Percentiles rank a stretch among this genome's conserved stretches.
phyloP scores from a whole-genome alignment of 768 basidiomycete species.

The Sporobolomyces pararoseus region DNA sequence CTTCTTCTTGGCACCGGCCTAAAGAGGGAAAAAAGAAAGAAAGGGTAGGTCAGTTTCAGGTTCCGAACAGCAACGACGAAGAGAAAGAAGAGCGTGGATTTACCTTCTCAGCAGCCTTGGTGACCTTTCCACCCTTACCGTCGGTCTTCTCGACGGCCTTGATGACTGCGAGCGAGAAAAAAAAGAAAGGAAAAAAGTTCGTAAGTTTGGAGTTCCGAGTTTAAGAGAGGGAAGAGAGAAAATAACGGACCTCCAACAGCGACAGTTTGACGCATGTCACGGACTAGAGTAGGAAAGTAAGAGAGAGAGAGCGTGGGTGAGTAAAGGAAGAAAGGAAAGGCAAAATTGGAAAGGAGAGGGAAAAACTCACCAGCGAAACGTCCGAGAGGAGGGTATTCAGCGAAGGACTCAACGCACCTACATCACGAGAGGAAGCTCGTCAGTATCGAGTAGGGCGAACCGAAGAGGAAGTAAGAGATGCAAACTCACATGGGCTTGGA shows the following conservation, averaged over 20 bases:
- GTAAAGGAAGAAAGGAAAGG: too few species aligned
- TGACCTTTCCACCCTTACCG: slow-evolving; percentile 54
- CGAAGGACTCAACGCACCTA: slow-evolving; percentile 44
- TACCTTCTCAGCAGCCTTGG: slow-evolving; percentile 34
- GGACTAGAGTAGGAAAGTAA: slow-evolving; percentile 56
- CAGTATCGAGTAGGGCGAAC: not conserved
- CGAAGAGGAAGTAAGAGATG: not conserved
- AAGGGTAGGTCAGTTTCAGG: not conserved
- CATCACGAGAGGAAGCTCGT: not conserved
- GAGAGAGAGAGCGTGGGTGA: too few species aligned
- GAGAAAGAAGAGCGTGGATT: too few species aligned
- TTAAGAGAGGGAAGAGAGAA: not conserved
- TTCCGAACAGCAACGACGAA: not conserved
- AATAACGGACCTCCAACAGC: slow-evolving; percentile 43
- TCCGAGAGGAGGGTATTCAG: slow-evolving; percentile 89
- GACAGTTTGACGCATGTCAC: slow-evolving; percentile 99
- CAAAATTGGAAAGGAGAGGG: too few species aligned
- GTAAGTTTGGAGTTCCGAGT: not conserved
- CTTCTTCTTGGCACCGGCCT: slow-evolving; percentile 29
- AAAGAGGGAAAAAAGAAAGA: not conserved
- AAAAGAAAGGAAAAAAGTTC: too few species aligned
- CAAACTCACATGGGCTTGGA: slow-evolving; percentile 45
- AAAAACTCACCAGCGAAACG: slow-evolving; percentile 65
- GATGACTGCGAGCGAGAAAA: slow-evolving; percentile 60
- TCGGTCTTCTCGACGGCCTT: slow-evolving; percentile 95